phyloP scores from a whole-genome alignment of 1,139 yeast species.

The Pichia kudriavzevii region DNA sequence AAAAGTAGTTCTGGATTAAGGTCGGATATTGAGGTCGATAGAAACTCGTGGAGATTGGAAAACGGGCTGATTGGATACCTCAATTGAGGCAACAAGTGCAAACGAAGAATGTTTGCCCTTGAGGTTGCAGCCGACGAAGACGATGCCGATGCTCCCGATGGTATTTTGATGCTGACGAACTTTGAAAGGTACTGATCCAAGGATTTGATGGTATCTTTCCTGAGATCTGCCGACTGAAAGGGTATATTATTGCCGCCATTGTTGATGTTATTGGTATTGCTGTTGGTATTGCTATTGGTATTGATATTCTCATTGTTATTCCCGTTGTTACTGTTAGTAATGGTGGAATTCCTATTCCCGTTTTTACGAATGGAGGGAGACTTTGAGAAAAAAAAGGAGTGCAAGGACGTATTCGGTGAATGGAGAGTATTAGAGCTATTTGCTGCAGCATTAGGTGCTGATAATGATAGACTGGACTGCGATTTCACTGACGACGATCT shows the following conservation, averaged over 20 bases:
- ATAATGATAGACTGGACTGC: conserved; percentile 2
- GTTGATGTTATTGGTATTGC: too few relatives aligned
- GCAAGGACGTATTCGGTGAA: conserved; percentile 8
- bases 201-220: conserved; percentile 29
- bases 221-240: too few relatives aligned
- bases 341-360: conserved; percentile 1
- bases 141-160: too few relatives aligned
- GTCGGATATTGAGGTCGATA: conserved; percentile 11
- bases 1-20: conserved; percentile 12
- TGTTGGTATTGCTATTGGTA: too few relatives aligned
- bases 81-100: conserved; percentile 60
- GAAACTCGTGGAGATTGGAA: conserved; percentile 3
- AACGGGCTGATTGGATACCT: conserved; percentile 14
- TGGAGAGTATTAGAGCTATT: too few relatives aligned
- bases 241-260: too few relatives aligned
- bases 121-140: conserved; percentile 38
- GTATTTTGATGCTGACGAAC: conserved; percentile 41
- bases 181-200: conserved; percentile 41
- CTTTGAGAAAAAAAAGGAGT: conserved; percentile 5
- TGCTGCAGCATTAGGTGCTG: background rate
- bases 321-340: too few relatives aligned
- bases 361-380: background rate
- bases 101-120: conserved; percentile 60
- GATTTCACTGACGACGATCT: conserved; percentile 8
- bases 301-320: too few relatives aligned